phyloP scores from a whole-genome alignment of 305 asterid genomes.

The Euphrasia arctica region DNA sequence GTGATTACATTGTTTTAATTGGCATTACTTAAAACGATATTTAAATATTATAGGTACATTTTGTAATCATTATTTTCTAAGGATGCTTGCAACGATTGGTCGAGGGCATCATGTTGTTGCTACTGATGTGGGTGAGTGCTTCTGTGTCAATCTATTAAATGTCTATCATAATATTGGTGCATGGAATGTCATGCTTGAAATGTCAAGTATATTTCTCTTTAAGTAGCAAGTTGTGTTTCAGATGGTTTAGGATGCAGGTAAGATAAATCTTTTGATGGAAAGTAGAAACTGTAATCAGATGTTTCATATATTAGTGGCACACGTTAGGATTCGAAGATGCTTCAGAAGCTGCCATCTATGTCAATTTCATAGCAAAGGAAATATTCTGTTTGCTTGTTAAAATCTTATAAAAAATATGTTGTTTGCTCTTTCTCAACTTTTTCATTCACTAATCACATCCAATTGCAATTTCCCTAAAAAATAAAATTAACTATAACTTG shows the following conservation, averaged over 20 bases:
- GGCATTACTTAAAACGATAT: constrained; percentile 2
- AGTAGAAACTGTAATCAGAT: no score
- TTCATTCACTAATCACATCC: not conserved
- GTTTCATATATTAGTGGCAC: not conserved
- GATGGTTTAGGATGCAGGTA: constrained; percentile 3
- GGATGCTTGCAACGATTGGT: constrained; percentile 73
- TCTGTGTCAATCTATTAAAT: not conserved
- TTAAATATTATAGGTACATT: constrained; percentile 48
- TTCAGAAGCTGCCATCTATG: no score
- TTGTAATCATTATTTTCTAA: constrained; percentile 91
- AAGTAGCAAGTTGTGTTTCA: not conserved
- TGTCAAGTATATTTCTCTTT: constrained; percentile 7
- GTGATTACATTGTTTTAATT: not conserved
- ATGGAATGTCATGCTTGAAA: not conserved
- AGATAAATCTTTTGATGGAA: not conserved
- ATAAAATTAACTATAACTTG: no score
- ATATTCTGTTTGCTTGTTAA: not conserved
- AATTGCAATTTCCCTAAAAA: no score
- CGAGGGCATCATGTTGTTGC: constrained; percentile 74
- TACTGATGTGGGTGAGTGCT: constrained; percentile 64
- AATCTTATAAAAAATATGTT: not conserved
- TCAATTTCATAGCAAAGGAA: not conserved
- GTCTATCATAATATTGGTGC: not conserved
- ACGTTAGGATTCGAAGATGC: not conserved
- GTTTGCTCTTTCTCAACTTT: not conserved